These are phyloP conservation scores for Aspergillus panamensis DNA, from an alignment of 495 filamentous ascomycete genomes.

Conservation along the genomic window DNA sequence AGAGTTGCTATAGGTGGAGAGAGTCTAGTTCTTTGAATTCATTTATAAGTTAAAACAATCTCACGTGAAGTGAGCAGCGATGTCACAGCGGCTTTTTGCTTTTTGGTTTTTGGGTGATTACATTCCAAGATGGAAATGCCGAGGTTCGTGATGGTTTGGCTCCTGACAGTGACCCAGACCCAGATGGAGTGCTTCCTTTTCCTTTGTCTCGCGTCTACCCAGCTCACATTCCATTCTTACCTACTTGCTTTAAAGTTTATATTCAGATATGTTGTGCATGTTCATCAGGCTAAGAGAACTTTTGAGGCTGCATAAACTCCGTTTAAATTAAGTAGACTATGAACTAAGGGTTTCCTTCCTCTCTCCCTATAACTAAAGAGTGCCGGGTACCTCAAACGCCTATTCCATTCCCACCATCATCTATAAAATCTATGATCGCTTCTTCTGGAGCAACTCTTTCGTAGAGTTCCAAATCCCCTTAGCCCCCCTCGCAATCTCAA, in stretches of 20 bases:
- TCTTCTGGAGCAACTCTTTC: constrained; percentile 3
- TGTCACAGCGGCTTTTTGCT: neutral
- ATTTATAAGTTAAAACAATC: neutral
- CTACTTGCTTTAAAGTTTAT: no score
- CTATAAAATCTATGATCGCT: neutral
- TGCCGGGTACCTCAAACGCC: no score
- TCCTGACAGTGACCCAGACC: neutral
- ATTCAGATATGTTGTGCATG: no score
- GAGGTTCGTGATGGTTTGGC: neutral
- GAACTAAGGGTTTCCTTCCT: no score
- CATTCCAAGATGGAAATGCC: constrained; percentile 5
- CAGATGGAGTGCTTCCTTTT: no score
- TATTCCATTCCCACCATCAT: no score
- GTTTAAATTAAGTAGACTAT: no score
- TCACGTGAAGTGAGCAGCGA: neutral
- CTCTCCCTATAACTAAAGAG: no score
- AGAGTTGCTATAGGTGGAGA: neutral
- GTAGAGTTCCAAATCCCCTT: constrained; percentile 8
- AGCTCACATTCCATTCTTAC: no score
- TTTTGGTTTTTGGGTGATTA: neutral
- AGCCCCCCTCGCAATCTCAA: constrained; percentile 22
- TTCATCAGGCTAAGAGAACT: no score
- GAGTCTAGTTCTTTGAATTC: neutral
- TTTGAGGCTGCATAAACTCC: no score
- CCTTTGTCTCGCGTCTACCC: no score